A percentile compares a stretch with the other conserved stretches of the same genome.
Conservation (phyloP, 164 flowering plant genomes). For the Platanus orientalis region DNA sequence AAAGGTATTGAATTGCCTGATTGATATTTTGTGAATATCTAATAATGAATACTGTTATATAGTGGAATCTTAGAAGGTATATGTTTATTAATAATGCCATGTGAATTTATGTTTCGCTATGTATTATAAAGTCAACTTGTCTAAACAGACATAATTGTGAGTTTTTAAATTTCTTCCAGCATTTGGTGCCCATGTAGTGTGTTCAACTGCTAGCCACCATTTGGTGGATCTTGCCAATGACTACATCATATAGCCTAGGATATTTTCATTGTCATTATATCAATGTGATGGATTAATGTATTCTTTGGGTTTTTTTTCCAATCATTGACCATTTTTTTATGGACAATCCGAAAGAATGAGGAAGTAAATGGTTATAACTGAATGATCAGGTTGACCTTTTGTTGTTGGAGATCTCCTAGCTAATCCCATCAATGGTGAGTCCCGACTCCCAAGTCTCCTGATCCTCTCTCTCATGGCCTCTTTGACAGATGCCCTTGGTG, state of each 20-base stretch:
- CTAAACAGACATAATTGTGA: too few relatives aligned
- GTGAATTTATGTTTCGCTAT: too few relatives aligned
- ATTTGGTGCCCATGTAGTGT: not conserved
- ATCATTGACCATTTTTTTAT: not conserved
- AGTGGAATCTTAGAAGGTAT: too few relatives aligned
- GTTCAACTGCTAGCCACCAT: not conserved
- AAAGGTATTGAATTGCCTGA: constrained; percentile 13
- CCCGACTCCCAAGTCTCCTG: too few relatives aligned
- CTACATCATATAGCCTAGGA: not conserved
- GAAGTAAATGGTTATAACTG: too few relatives aligned
- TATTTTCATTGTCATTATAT: too few relatives aligned
- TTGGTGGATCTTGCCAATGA: not conserved
- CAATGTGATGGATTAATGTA: not conserved
- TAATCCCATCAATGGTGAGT: too few relatives aligned
- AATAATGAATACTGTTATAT: not conserved
- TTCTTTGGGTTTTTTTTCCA: not conserved
- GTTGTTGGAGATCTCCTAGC: too few relatives aligned
- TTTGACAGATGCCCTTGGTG: too few relatives aligned
- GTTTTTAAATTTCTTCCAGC: not conserved
- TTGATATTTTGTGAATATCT: not conserved
- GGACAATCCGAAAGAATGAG: not conserved
- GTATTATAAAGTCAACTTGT: too few relatives aligned
- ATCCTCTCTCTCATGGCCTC: too few relatives aligned
- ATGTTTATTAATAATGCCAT: too few relatives aligned
- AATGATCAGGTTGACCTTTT: not conserved